Conservation (phyloP, 345 rosid species). For the Euclidium syriacum region DNA sequence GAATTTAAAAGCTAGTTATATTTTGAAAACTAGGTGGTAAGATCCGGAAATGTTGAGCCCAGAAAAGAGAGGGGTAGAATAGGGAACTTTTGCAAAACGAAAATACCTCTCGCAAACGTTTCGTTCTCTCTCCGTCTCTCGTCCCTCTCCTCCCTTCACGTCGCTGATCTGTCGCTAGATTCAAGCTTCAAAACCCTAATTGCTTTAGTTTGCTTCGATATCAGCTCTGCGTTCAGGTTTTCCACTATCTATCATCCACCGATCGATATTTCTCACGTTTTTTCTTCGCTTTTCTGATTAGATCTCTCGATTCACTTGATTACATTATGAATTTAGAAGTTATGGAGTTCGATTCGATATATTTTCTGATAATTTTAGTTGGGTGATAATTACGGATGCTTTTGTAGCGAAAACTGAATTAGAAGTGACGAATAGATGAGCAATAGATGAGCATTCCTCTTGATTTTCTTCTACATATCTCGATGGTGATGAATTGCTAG, state of each 20-base stretch:
- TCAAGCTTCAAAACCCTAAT: constrained; percentile 25
- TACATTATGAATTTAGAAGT: background rate
- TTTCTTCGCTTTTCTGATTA: background rate
- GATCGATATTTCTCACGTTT: background rate
- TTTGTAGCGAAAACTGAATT: background rate
- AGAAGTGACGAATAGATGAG: background rate
- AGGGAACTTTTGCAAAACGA: too few species aligned
- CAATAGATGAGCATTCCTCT: background rate
- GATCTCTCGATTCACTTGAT: background rate
- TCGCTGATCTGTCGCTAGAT: constrained; percentile 3
- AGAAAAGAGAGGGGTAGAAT: background rate
- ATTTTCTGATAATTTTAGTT: background rate
- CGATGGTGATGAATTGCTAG: constrained; percentile 2
- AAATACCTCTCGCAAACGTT: too few species aligned
- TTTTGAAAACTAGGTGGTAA: too few species aligned
- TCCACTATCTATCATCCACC: too few species aligned
- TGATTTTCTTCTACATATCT: background rate
- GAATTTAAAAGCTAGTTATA: too few species aligned
- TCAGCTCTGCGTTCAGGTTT: constrained; percentile 19
- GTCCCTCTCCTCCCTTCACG: background rate
- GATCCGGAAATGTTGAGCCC: too few species aligned
- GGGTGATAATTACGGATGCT: background rate
- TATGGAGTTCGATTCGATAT: background rate
- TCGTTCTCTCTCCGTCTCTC: background rate
- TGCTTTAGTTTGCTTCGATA: background rate